Evolutionary conservation across 2,329 filamentous ascomycete species (phyloP), one percentile per base, ranked within the genome.

Genomic region (Geoglossum cookeanum): DNA sequence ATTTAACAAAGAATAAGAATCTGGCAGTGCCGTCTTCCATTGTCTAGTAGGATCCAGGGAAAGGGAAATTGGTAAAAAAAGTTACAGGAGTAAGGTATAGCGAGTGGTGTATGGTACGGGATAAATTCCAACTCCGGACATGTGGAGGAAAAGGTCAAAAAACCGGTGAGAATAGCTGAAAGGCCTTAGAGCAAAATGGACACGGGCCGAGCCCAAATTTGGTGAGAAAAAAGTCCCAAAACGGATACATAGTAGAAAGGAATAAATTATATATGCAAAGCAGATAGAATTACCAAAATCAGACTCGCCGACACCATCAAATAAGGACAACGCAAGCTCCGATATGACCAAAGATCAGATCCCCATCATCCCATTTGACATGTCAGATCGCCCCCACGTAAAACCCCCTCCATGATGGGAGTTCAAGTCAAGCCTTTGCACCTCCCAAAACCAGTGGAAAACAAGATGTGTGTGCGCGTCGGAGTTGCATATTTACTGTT

Each of bases 401-500:
- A 22, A 37, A 17, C 5, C 49, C 39, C 32, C 15, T 30, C 49
- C 27, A 17, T 17, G 33, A 22, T 53, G 30, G 49, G 15, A 22
- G 33, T 32, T 11, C 15, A 53, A 37, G 29, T 35, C 49, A 53
- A 53, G 15, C 49, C 30, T 35, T 32, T 53, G 49, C 49, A 53
- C 49, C 49, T 53, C 33, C 49, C 30, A 22, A 53, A 53, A 35
- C 49, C 6, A 53, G 30, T 27, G 37, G 33, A 37, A 35, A 53
- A 33, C 13, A 52, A 32, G 35, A n/a, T 45, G 42, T 45, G 42
- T 53, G 49, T 22, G 49, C 22, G 22, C 22, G 22, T 22, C 22
- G 17, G 49, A 52, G 49, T 35, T 53, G 49, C 49, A 17, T 53
- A 53, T 53, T 53, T 53, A 53, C 49, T 27, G 49, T 33, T 35